Conservation (phyloP, 2,329 filamentous ascomycete genomes). For the Chrysoporthe puriensis region DNA sequence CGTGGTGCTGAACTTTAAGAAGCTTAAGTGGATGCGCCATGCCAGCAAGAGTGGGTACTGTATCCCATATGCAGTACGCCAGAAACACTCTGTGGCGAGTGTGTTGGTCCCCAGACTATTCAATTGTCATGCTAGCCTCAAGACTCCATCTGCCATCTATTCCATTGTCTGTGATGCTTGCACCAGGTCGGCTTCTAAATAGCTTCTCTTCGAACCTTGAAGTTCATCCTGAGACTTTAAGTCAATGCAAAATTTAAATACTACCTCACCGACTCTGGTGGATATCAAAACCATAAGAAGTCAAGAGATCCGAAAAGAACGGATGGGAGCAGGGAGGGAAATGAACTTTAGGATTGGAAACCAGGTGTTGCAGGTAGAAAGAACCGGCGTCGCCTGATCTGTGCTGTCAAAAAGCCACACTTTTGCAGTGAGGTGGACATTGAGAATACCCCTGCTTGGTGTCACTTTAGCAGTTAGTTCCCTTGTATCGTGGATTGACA, state of each 20-base stretch:
- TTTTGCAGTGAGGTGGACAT: background rate
- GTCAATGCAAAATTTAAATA: background rate
- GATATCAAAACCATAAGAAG: no score
- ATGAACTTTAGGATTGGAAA: background rate
- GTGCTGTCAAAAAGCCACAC: background rate
- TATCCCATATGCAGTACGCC: conserved; percentile 13
- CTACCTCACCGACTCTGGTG: background rate
- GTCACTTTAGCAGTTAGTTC: background rate
- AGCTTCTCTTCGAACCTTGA: background rate
- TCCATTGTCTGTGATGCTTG: background rate
- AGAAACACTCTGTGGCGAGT: conserved; percentile 1
- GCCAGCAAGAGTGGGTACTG: conserved; percentile 16
- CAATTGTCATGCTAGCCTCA: background rate
- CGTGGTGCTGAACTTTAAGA: conserved; percentile 6
- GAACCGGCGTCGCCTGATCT: background rate
- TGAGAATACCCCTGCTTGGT: background rate
- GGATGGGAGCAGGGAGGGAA: background rate
- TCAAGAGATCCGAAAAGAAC: no score
- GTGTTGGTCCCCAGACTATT: background rate
- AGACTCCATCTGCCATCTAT: no score
- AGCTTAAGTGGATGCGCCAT: conserved; percentile 21
- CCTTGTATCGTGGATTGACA: background rate
- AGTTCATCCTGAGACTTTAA: background rate
- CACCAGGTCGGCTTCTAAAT: background rate
- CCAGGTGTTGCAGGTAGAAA: background rate